Percentiles rank a stretch among this genome's conserved stretches.
These are phyloP conservation scores for Postia placenta DNA, from an alignment of 768 basidiomycete genomes.

Conservation along the genomic window DNA sequence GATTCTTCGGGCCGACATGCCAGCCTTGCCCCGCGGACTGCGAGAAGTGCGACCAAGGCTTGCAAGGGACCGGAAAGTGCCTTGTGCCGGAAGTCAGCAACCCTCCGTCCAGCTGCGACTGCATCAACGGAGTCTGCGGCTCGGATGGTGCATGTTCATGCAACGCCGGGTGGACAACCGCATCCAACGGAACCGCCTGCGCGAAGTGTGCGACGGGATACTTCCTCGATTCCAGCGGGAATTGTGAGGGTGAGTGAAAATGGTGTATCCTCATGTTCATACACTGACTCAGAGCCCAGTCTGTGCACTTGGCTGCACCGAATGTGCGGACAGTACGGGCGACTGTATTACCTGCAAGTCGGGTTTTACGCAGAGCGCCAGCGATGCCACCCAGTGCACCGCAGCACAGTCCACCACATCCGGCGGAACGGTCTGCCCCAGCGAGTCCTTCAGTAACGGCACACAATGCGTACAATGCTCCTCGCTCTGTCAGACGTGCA, in stretches of 20 bases:
- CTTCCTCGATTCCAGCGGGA: constrained; percentile 62
- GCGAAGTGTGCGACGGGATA: constrained; percentile 71
- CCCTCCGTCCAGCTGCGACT: constrained; percentile 67
- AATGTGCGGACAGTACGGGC: constrained; percentile 64
- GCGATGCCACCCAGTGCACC: constrained; percentile 63
- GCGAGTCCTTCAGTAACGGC: constrained; percentile 57
- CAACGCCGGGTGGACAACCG: constrained; percentile 69
- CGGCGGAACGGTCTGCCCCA: constrained; percentile 52
- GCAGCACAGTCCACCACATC: constrained; percentile 44
- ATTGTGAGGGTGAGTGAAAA: constrained; percentile 56
- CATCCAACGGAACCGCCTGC: constrained; percentile 69
- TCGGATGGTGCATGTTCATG: constrained; percentile 67
- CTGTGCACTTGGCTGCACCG: constrained; percentile 66
- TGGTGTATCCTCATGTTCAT: neutral
- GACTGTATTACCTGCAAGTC: constrained; percentile 65
- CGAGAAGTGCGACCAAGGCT: constrained; percentile 69
- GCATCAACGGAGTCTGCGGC: constrained; percentile 74
- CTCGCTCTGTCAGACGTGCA: constrained; percentile 64
- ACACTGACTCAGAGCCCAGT: constrained; percentile 30
- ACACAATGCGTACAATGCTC: constrained; percentile 54
- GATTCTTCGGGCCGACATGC: constrained; percentile 74
- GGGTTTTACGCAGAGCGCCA: constrained; percentile 63
- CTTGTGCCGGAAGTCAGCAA: constrained; percentile 43
- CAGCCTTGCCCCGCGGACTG: constrained; percentile 66
- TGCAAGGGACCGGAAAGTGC: constrained; percentile 72